Evolutionary conservation across 202 grass and related monocot genomes (phyloP), one percentile per base, ranked within the genome.

Genomic region (Setaria viridis): DNA sequence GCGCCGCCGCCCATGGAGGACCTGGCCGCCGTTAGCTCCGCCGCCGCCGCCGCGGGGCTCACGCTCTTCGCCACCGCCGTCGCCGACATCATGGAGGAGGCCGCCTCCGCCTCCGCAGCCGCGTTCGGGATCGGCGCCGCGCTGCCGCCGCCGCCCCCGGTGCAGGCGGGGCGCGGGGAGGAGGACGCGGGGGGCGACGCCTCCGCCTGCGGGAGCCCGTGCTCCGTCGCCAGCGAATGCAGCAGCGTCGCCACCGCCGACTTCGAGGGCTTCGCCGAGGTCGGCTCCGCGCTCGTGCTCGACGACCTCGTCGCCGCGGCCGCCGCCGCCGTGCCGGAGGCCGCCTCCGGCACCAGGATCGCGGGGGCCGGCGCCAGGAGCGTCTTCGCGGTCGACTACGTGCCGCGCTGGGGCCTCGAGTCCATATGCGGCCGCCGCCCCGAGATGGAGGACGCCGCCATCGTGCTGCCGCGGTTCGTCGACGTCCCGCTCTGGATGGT

Each of bases 361-460:
- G 33, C 33, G 46, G 53, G 59, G 66, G 12, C 60, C 1, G 35
- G 45, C 2, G 49, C 77, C 21, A 89, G 78, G 50, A 97, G 87
- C 80, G 76, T 91, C 9, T 93, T 90, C 80, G 59, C 84, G 46
- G 65, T 77, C 11, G 81, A 91, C 79, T 89, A 57, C 72, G 82
- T 84, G 4, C 90, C 95, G 35, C 90, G 89, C 41, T 97, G 95
- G 95, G 92, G 95, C 2, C 82, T 77, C 76, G 58, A 80, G 45
- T 94, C 95, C 42, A 46, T 93, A 1, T 63, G 87, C 67, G 95
- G 95, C 43, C 64, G 85, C 15, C 89, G 95, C 4, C 87, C 88
- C 17, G 95, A 97, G 75, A 97, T 97, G 95, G 95, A 97, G 81
- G 95, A 97, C 84, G 92, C 85, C 9, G 85, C 84, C 21, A 39